Conservation (phyloP, 192 early-diverging fungal species). For the Linnemannia exigua region DNA sequence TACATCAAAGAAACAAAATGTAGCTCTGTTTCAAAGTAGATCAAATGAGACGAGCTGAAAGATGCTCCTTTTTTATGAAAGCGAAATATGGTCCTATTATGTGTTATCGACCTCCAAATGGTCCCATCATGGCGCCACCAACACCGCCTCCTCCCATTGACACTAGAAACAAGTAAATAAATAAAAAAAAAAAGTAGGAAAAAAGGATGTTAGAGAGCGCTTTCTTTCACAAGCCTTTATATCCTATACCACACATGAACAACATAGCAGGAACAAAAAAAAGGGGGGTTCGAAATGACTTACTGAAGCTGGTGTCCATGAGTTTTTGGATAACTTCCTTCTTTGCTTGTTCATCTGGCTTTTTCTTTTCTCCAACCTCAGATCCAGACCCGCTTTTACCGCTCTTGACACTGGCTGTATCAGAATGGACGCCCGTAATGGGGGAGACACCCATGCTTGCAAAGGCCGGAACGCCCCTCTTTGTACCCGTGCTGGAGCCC, state of each 20-base stretch:
- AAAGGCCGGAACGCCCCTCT: constrained; percentile 24
- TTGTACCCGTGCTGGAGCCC: constrained; percentile 1
- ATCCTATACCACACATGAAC: no score
- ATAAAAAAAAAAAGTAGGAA: background rate
- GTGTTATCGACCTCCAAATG: background rate
- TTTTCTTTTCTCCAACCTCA: constrained; percentile 29
- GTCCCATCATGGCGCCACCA: background rate
- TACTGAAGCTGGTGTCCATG: constrained; percentile 28
- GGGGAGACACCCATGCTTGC: constrained; percentile 25
- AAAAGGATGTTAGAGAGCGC: no score
- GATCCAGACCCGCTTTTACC: constrained; percentile 41
- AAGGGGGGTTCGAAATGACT: background rate
- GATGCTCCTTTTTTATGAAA: background rate
- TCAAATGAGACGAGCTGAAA: no score
- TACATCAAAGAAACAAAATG: no score
- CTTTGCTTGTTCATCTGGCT: constrained; percentile 4
- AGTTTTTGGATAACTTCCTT: constrained; percentile 25
- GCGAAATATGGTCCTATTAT: background rate
- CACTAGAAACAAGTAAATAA: background rate
- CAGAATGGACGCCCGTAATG: background rate
- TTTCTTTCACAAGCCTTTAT: background rate
- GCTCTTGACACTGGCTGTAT: constrained; percentile 36
- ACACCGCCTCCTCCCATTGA: background rate
- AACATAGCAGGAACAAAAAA: background rate
- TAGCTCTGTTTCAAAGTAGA: no score